Percentiles rank a stretch among this genome's conserved stretches.
phyloP scores from a whole-genome alignment of 352 stramenopile species.

The Phytophthora gonapodyides region DNA sequence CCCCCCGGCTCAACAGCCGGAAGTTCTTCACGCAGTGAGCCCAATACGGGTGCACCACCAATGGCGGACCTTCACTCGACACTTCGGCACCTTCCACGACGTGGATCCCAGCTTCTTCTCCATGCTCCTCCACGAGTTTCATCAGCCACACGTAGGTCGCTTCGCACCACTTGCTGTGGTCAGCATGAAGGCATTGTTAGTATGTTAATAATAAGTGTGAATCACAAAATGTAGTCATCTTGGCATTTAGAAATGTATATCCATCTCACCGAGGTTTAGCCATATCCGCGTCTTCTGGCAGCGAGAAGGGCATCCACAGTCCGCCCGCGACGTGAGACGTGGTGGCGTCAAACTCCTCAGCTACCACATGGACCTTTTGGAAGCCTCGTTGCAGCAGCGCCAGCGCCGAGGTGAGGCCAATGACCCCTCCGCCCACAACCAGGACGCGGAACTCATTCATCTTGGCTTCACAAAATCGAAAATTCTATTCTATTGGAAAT shows the following conservation, averaged over 20 bases:
- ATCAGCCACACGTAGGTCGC: conserved; percentile 64
- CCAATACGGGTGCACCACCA: conserved; percentile 68
- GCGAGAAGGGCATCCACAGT: conserved; percentile 75
- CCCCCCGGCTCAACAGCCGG: conserved; percentile 43
- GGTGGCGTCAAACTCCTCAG: conserved; percentile 55
- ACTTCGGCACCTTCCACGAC: conserved; percentile 56
- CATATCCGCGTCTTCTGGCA: conserved; percentile 41
- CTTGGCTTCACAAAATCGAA: not conserved
- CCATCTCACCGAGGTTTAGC: conserved; percentile 42
- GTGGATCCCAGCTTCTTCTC: conserved; percentile 57
- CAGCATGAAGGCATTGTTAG: not conserved
- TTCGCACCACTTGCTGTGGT: conserved; percentile 63
- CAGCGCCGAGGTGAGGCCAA: conserved; percentile 68
- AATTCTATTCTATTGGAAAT: no score
- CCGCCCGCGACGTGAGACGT: conserved; percentile 73
- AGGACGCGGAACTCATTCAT: conserved; percentile 41
- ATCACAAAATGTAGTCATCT: not conserved
- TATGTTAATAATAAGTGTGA: not conserved
- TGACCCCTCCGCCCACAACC: conserved; percentile 70
- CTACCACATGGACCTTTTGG: conserved; percentile 49
- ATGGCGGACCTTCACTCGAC: conserved; percentile 35
- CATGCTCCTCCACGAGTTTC: conserved; percentile 42
- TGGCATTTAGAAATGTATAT: conserved; percentile 9
- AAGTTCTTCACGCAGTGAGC: conserved; percentile 67
- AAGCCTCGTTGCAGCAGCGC: conserved; percentile 64